Base-by-base conservation (phyloP, 176 grass and related monocot genomes). In the Carex cristatella region DNA sequence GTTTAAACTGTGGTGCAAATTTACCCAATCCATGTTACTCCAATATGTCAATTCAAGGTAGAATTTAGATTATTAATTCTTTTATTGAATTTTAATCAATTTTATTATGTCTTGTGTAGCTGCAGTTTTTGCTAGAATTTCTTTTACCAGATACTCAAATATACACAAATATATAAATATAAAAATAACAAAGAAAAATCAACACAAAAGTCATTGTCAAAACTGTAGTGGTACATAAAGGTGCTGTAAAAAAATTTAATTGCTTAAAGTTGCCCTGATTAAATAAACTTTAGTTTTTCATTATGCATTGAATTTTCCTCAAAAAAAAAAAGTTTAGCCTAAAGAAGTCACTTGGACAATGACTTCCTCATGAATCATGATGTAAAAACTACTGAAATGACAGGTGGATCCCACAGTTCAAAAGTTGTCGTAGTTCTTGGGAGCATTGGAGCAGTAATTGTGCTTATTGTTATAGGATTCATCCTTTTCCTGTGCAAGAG, bases 391-490 rank as follows among this genome's bases (percentile, higher is more conserved):
- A 69, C 40, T 40, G 27, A 61, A 58, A 81, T 89, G 63, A 55
- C 86, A 99, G 96, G 91, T 85, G 55, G 37, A 18, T 91, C 93
- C 9, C 70, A 37, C 65, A 86, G 88, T 87, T 94, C 93, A 15
- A 99, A 92, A 87, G 64, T 95, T 33, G 91, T 91, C 46, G 67
- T 99, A 80, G 88, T 99, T 37, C 71, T 95, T 51, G 96, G 96
- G 65, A 89, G 70, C 65, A 55, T 99, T 88, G 93, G 85, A 94
- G 95, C 85, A 84, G 71, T 87, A 18, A 86, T 92, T 87, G 87
- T 67, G 54, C 67, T 99, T 74, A 79, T 99, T 38, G 55, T 89
- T 51, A 68, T 99, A 78, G 91, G 84, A 58, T 87, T 79, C 84
- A 7, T 92, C 53, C 93, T 94, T 86, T 73, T 95, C 85, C 71